Conservation (phyloP, 148 eudicot species). For the Talinum fruticosum region DNA sequence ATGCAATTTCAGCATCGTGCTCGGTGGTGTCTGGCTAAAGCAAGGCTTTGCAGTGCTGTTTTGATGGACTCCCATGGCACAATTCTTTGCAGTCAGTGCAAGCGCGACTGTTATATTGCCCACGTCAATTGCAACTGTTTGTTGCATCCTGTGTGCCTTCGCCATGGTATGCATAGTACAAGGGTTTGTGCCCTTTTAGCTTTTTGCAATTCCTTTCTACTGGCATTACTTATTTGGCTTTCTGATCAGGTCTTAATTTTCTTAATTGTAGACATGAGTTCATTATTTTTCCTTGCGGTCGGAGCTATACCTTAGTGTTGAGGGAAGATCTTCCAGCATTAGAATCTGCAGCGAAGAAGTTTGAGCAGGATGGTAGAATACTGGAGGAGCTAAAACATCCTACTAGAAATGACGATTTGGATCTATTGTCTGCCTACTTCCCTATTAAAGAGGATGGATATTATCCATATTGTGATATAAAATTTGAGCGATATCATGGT, state of each 20-base stretch:
- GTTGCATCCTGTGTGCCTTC: conserved; percentile 79
- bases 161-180: conserved; percentile 64
- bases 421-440: conserved; percentile 36
- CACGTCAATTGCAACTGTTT: conserved; percentile 77
- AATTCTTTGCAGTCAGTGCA: conserved; percentile 84
- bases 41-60: conserved; percentile 39
- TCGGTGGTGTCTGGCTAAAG: conserved; percentile 71
- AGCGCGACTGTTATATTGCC: conserved; percentile 90
- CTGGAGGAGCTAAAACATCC: conserved; percentile 40
- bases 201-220: neutral
- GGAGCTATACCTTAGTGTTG: conserved; percentile 43
- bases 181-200: neutral
- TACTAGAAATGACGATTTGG: conserved; percentile 41
- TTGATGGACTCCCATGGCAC: conserved; percentile 58
- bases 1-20: conserved; percentile 85
- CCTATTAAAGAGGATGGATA: conserved; percentile 57
- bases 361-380: conserved; percentile 64
- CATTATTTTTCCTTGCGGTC: conserved; percentile 66
- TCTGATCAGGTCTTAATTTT: neutral
- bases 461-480: conserved; percentile 59
- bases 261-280: conserved; percentile 46
- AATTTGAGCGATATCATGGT: conserved; percentile 25
- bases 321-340: conserved; percentile 67
- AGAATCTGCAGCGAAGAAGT: conserved; percentile 76
- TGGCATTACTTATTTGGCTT: conserved; percentile 2